Evolutionary conservation across 2,329 filamentous ascomycete species (phyloP).

Genomic region (Stylonectria norvegica): DNA sequence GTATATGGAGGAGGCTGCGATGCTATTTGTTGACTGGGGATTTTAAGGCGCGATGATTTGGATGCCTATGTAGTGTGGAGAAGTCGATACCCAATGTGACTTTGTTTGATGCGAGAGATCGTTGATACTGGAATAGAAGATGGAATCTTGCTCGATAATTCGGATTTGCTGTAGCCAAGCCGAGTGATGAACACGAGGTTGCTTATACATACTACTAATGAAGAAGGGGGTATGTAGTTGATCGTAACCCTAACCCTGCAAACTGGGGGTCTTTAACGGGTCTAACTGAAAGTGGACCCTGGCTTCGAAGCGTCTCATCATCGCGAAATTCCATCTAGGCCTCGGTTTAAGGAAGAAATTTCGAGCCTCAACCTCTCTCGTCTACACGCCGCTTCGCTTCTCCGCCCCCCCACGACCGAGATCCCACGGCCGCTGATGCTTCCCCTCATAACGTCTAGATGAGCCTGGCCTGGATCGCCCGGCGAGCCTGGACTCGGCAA

Average conservation of each 20-base stretch:
- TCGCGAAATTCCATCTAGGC: too few species aligned
- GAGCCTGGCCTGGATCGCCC: constrained; percentile 36
- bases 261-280: too few species aligned
- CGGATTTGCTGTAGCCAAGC: too few species aligned
- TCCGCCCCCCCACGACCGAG: neutral
- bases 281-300: too few species aligned
- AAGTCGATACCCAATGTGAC: constrained; percentile 29
- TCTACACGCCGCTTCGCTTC: neutral
- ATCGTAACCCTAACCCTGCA: too few species aligned
- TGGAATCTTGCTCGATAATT: neutral
- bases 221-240: too few species aligned
- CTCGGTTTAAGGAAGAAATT: neutral
- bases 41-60: neutral
- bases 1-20: constrained; percentile 9
- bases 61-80: constrained; percentile 7
- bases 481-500: constrained; percentile 37
- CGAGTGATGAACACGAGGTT: too few species aligned
- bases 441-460: constrained; percentile 29
- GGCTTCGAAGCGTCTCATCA: too few species aligned
- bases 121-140: too few species aligned
- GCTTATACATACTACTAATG: too few species aligned
- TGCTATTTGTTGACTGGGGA: constrained; percentile 7
- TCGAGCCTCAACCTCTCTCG: neutral
- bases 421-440: neutral
- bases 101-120: constrained; percentile 25